Evolutionary conservation across 129 eudicot genomes (phyloP), one percentile per base, ranked within the genome.

Genomic region (carrot (Daucus carota)): DNA sequence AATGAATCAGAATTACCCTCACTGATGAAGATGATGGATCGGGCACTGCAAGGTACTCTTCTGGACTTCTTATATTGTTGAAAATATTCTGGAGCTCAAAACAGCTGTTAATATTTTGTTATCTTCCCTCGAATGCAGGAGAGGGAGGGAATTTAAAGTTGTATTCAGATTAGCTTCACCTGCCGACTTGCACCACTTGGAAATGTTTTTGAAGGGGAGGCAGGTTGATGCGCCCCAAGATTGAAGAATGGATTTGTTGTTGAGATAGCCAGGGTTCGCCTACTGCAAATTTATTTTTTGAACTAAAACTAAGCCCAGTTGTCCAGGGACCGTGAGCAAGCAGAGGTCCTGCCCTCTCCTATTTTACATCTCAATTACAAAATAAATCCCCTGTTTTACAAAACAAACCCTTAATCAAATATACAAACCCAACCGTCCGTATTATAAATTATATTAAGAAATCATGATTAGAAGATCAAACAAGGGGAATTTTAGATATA

Each of bases 211-310:
- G 59, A 85, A 84, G 57, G 98, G 98, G 16, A 89, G 81, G 82
- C 96, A 87, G 76, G 90, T 97, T 24, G 96, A 94, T 89, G 97
- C 97, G 3, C 98, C 98, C 1, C 97, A 94, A 76, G 97, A 94
- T 94, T 28, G 97, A 94, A 77, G n/a, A n/a, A n/a, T n/a, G n/a
- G n/a, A n/a, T n/a, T n/a, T n/a, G 96, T 94, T 79, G 80, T 94
- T 78, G 97, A 94, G 75, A 91, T 94, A 79, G 98, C 89, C 87
- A 96, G 20, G 98, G 89, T 80, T 73, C 84, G 78, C 97, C 97
- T 7, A 95, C 97, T 26, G n/a, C 78, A n/a, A n/a, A n/a, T n/a
- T n/a, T n/a, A n/a, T n/a, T n/a, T n/a, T n/a, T n/a, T n/a, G n/a
- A n/a, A n/a, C n/a, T n/a, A n/a, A n/a, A n/a, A n/a, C n/a, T n/a